A percentile compares a stretch with the other conserved stretches of the same genome.
Evolutionary conservation across 2,329 filamentous ascomycete genomes (phyloP).

Genomic region (Neospermospora avenae): DNA sequence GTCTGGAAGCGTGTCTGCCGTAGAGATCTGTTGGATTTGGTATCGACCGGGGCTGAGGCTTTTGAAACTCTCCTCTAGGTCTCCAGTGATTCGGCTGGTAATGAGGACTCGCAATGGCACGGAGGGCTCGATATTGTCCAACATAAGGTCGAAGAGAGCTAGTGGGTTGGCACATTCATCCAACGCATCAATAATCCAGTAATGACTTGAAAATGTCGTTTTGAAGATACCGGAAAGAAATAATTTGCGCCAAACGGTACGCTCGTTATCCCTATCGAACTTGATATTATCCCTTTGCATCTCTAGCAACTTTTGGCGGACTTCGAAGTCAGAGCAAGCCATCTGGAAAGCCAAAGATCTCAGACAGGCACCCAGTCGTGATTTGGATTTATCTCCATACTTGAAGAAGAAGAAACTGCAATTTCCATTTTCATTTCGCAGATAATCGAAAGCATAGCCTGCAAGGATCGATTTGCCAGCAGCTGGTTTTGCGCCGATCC

Average conservation of each 20-base stretch:
- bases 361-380: slow-evolving; percentile 16
- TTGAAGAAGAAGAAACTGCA: slow-evolving; percentile 30
- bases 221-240: slow-evolving; percentile 35
- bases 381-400: slow-evolving; percentile 21
- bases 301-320: slow-evolving; percentile 28
- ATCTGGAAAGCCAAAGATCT: slow-evolving; percentile 37
- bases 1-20: slow-evolving; percentile 26
- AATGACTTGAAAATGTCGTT: slow-evolving; percentile 27
- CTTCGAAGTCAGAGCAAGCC: slow-evolving; percentile 25
- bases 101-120: slow-evolving; percentile 24
- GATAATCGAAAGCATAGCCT: slow-evolving; percentile 17
- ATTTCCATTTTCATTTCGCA: slow-evolving; percentile 10
- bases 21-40: slow-evolving; percentile 19
- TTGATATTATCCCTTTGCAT: slow-evolving; percentile 26
- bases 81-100: slow-evolving; percentile 20
- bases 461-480: slow-evolving; percentile 29
- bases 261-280: slow-evolving; percentile 31
- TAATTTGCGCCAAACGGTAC: slow-evolving; percentile 35
- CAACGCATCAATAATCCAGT: slow-evolving; percentile 38
- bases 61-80: slow-evolving; percentile 15
- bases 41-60: slow-evolving; percentile 9
- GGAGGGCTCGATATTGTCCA: slow-evolving; percentile 7
- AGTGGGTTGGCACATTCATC: slow-evolving; percentile 33
- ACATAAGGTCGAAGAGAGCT: slow-evolving; percentile 8
- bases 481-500: slow-evolving; percentile 32